phyloP scores from a whole-genome alignment of 2,329 filamentous ascomycete genomes.

The Elsinoe fawcettii region DNA sequence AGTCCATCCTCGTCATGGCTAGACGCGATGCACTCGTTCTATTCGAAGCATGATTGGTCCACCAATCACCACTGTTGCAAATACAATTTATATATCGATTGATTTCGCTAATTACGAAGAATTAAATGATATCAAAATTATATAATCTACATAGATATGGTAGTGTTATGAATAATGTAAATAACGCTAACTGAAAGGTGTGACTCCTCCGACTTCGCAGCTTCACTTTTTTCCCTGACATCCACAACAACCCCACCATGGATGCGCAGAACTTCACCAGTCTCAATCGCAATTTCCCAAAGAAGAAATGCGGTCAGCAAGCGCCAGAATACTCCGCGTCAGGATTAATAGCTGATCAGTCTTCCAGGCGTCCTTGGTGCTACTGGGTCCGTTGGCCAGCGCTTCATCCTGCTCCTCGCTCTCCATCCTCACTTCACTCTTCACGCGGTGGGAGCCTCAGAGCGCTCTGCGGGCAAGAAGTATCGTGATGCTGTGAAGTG shows the following conservation, averaged over 20 bases:
- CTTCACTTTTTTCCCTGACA: constrained; percentile 1
- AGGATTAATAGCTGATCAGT: constrained; percentile 11
- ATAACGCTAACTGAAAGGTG: too few species aligned
- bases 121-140: too few species aligned
- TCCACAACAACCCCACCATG: constrained; percentile 26
- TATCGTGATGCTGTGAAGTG: constrained; percentile 91
- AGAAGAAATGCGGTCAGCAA: constrained; percentile 46
- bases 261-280: constrained; percentile 38
- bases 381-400: constrained; percentile 89
- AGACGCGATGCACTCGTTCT: too few species aligned
- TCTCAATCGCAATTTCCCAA: constrained; percentile 35
- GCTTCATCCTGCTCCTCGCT: constrained; percentile 87
- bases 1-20: too few species aligned
- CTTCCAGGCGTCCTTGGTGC: constrained; percentile 64
- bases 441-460: constrained; percentile 81
- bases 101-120: too few species aligned
- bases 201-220: constrained; percentile 5
- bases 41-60: too few species aligned
- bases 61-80: too few species aligned
- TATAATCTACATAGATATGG: too few species aligned
- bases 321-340: constrained; percentile 15
- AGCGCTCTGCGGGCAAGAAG: constrained; percentile 82
- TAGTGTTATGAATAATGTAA: too few species aligned
- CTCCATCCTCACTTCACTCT: constrained; percentile 81
- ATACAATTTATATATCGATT: too few species aligned